These are phyloP conservation scores for Apodospora peruviana DNA, from an alignment of 495 filamentous ascomycete genomes.

Conservation along the genomic window DNA sequence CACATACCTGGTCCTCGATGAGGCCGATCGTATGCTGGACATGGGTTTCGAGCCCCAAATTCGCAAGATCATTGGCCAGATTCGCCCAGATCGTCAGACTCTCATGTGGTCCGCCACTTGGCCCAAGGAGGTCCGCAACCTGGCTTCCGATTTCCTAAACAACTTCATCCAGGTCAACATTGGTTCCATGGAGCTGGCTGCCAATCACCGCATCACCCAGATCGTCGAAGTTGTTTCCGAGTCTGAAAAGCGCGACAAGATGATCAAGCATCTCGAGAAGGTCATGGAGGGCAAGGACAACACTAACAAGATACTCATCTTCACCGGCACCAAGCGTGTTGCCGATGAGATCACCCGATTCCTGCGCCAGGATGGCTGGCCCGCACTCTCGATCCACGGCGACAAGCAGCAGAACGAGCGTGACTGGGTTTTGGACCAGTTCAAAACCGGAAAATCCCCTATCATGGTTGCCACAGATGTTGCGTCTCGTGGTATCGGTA, in stretches of 20 bases:
- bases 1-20: constrained; percentile 86
- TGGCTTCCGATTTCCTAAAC: constrained; percentile 90
- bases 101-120: constrained; percentile 99
- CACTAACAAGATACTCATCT: constrained; percentile 83
- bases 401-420: constrained; percentile 99
- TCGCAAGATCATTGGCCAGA: constrained; percentile 94
- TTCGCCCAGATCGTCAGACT: constrained; percentile 96
- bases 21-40: constrained; percentile 86
- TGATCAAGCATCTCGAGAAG: constrained; percentile 96
- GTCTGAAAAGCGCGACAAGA: constrained; percentile 94
- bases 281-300: constrained; percentile 86
- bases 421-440: constrained; percentile 99
- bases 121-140: constrained; percentile 96
- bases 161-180: constrained; percentile 99
- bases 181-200: constrained; percentile 91
- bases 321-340: constrained; percentile 97
- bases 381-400: constrained; percentile 95
- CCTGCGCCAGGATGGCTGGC: constrained; percentile 98
- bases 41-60: constrained; percentile 90
- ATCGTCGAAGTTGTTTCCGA: constrained; percentile 93
- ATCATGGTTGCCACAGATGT: constrained; percentile 99
- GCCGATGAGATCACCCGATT: constrained; percentile 98
- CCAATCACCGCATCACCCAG: constrained; percentile 97
- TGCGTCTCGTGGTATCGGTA: constrained; percentile 99
- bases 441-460: constrained; percentile 93